Evolutionary conservation across 129 eudicot genomes (phyloP).

Genomic region (Rutidosis leptorrhynchoides): DNA sequence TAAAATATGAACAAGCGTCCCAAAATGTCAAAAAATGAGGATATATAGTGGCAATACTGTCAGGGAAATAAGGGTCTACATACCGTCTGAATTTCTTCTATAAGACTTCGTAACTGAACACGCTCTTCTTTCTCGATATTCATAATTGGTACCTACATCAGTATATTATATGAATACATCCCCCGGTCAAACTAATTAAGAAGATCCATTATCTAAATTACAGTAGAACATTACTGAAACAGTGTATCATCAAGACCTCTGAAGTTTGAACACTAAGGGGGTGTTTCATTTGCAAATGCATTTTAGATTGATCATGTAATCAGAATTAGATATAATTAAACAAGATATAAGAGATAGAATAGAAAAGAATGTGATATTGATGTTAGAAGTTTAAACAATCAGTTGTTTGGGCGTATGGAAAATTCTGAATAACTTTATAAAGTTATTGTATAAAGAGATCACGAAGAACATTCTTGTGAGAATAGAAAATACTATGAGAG

Average conservation of each 20-base stretch:
- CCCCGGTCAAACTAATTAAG: neutral
- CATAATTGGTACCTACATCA: conserved; percentile 76
- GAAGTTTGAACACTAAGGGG: neutral
- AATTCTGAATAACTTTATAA: neutral
- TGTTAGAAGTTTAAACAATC: neutral
- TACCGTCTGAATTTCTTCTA: conserved; percentile 69
- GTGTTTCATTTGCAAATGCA: neutral
- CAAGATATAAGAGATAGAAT: neutral
- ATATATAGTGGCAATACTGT: neutral
- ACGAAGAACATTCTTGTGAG: neutral
- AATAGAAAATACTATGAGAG: too few relatives aligned
- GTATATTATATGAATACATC: conserved; percentile 14
- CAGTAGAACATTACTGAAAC: neutral
- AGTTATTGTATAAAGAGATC: neutral
- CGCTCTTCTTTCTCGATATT: conserved; percentile 63
- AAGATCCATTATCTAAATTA: neutral
- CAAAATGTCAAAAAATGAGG: conserved; percentile 8
- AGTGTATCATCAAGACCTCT: neutral
- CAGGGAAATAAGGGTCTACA: conserved; percentile 21
- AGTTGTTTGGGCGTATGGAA: neutral
- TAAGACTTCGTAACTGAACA: conserved; percentile 60
- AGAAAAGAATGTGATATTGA: neutral
- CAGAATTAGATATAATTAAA: neutral
- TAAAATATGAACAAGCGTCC: conserved; percentile 9
- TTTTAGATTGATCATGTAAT: neutral